Percentiles rank a stretch among this genome's conserved stretches.
phyloP scores from a whole-genome alignment of 805 yeast species.

The Candida multigemmis region DNA sequence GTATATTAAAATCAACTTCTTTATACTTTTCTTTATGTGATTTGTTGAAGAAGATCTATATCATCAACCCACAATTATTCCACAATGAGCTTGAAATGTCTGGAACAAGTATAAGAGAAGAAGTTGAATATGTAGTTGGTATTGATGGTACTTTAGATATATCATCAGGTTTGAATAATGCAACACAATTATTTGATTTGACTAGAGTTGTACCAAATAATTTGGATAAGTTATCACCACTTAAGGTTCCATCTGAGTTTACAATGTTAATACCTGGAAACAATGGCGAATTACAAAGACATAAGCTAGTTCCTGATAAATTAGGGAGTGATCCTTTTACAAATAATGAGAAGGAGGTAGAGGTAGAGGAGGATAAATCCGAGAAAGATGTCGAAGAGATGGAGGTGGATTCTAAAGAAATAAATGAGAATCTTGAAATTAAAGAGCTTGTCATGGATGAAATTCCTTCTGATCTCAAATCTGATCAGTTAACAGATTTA shows the following conservation, averaged over 20 bases:
- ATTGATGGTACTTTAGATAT: constrained; percentile 13
- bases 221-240: not conserved
- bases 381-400: constrained; percentile 37
- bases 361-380: constrained; percentile 45
- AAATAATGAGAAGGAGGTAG: not conserved
- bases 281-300: constrained; percentile 29
- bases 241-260: constrained; percentile 1
- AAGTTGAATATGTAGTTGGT: constrained; percentile 23
- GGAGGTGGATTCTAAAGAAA: too few relatives aligned
- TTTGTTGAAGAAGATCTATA: constrained; percentile 17
- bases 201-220: constrained; percentile 17
- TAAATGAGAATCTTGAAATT: constrained; percentile 1
- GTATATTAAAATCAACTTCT: constrained; percentile 21
- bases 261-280: constrained; percentile 7
- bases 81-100: constrained; percentile 13
- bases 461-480: too few relatives aligned
- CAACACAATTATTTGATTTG: constrained; percentile 14
- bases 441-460: constrained; percentile 1
- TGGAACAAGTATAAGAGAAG: constrained; percentile 16
- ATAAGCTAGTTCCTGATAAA: constrained; percentile 14
- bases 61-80: constrained; percentile 18
- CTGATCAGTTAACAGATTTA: too few relatives aligned
- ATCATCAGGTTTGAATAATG: too few relatives aligned
- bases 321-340: not conserved
- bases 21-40: constrained; percentile 12